These are phyloP conservation scores for Cladophialophora chaetospira DNA, from an alignment of 2,329 filamentous ascomycete species.

Conservation along the genomic window DNA sequence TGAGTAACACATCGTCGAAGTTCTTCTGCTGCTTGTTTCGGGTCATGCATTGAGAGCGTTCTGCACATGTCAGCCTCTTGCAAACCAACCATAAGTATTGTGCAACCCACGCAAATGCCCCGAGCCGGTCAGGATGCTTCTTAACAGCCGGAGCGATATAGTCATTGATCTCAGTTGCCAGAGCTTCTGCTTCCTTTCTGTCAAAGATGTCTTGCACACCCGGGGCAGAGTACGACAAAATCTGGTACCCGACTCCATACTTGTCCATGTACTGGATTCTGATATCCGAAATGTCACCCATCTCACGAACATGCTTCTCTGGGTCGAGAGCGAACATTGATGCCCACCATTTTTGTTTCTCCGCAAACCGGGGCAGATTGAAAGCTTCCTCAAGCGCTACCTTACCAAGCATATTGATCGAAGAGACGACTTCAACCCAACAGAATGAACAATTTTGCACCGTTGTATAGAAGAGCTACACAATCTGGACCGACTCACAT, in stretches of 20 bases:
- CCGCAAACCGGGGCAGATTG: conserved; percentile 52
- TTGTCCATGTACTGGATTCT: conserved; percentile 31
- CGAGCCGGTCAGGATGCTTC: conserved; percentile 41
- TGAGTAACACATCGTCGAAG: conserved; percentile 54
- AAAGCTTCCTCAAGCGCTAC: conserved; percentile 46
- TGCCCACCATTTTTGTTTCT: conserved; percentile 64
- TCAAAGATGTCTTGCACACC: conserved; percentile 36
- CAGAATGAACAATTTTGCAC: not conserved
- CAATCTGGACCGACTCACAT: not conserved
- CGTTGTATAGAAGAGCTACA: not conserved
- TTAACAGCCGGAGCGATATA: conserved; percentile 34
- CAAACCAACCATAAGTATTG: not conserved
- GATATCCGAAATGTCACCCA: conserved; percentile 38
- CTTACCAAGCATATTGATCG: conserved; percentile 49
- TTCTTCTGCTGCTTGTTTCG: conserved; percentile 43
- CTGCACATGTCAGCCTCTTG: not conserved
- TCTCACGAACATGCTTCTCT: conserved; percentile 61
- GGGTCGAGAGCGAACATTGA: conserved; percentile 60
- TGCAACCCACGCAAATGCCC: conserved; percentile 41
- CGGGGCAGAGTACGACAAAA: conserved; percentile 36
- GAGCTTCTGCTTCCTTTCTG: conserved; percentile 32
- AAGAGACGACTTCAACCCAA: not conserved
- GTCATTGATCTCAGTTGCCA: conserved; percentile 36
- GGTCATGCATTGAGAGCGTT: conserved; percentile 48
- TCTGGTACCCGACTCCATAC: conserved; percentile 36